Evolutionary conservation across 2,329 filamentous ascomycete genomes (phyloP).

Genomic region (Davidsoniella virescens): DNA sequence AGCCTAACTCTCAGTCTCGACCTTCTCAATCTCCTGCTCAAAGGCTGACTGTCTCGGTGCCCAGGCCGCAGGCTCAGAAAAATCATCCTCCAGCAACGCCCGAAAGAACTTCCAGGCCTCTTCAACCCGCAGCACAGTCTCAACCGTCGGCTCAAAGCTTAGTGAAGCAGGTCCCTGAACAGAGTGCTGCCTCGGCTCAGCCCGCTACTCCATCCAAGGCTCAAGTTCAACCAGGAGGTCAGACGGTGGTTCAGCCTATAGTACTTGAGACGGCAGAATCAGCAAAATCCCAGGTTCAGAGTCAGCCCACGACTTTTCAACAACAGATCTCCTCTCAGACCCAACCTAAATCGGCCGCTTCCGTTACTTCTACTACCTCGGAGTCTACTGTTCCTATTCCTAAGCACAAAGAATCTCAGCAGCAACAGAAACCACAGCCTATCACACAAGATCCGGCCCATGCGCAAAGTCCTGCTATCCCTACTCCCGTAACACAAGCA

Average conservation of each 20-base stretch:
- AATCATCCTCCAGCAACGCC: not conserved
- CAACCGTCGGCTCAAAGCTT: conserved; percentile 2
- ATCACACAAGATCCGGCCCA: not conserved
- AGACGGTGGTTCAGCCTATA: conserved; percentile 17
- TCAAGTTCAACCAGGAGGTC: conserved; percentile 17
- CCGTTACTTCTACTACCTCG: not conserved
- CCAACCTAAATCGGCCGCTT: not conserved
- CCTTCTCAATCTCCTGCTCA: not conserved
- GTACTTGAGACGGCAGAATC: not conserved
- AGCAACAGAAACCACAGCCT: not conserved
- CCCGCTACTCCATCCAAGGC: not conserved
- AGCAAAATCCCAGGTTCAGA: not conserved
- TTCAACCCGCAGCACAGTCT: conserved; percentile 10
- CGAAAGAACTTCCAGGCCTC: not conserved
- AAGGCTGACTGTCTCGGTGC: not conserved
- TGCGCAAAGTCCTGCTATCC: not conserved
- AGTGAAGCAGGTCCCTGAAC: not conserved
- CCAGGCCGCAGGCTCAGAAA: not conserved
- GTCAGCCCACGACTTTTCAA: not conserved
- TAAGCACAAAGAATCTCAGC: not conserved
- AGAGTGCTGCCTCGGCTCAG: not conserved
- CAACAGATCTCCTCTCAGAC: not conserved
- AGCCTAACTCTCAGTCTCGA: conserved; percentile 1
- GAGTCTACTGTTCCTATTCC: not conserved
- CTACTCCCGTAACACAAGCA: not conserved